Percentiles rank a stretch among this genome's conserved stretches.
phyloP scores from a whole-genome alignment of 176 grass and related monocot species.

The Tuctoria greenei region DNA sequence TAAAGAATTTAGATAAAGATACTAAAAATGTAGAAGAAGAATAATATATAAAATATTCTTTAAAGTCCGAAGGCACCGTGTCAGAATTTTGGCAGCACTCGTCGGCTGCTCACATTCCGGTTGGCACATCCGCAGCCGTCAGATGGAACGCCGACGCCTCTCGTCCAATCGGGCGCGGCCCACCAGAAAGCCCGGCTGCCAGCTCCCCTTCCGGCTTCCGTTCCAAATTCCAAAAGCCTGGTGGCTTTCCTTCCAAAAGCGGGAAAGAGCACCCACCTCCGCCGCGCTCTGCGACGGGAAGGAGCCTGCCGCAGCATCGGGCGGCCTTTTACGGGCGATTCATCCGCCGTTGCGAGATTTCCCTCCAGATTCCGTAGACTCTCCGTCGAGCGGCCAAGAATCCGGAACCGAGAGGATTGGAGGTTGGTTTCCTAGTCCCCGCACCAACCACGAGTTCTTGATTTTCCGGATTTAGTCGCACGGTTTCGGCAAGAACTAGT shows the following conservation, averaged over 20 bases:
- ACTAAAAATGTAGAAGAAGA: too few species aligned
- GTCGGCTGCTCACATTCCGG: background rate
- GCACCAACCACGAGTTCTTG: slow-evolving; percentile 33
- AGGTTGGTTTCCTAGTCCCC: slow-evolving; percentile 19
- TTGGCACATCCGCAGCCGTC: background rate
- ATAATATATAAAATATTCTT: too few species aligned
- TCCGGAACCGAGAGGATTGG: background rate
- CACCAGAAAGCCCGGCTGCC: background rate
- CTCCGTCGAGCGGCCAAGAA: background rate
- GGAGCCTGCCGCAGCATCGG: background rate
- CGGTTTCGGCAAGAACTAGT: background rate
- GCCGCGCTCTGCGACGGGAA: slow-evolving; percentile 18
- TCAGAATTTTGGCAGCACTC: slow-evolving; percentile 1
- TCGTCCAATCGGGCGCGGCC: background rate
- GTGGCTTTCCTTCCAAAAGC: background rate
- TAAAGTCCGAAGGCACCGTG: too few species aligned
- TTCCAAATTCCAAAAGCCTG: background rate
- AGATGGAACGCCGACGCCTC: slow-evolving; percentile 2
- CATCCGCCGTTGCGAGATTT: background rate
- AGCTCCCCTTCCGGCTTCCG: too few species aligned
- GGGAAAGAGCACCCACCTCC: slow-evolving; percentile 8
- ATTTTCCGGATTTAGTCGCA: slow-evolving; percentile 8
- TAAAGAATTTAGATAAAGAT: too few species aligned
- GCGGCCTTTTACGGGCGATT: background rate
- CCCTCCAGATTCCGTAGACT: background rate